Percentiles rank a stretch among this genome's conserved stretches.
These are phyloP conservation scores for Trifolium repens DNA, from an alignment of 306 rosid genomes.

Conservation along the genomic window DNA sequence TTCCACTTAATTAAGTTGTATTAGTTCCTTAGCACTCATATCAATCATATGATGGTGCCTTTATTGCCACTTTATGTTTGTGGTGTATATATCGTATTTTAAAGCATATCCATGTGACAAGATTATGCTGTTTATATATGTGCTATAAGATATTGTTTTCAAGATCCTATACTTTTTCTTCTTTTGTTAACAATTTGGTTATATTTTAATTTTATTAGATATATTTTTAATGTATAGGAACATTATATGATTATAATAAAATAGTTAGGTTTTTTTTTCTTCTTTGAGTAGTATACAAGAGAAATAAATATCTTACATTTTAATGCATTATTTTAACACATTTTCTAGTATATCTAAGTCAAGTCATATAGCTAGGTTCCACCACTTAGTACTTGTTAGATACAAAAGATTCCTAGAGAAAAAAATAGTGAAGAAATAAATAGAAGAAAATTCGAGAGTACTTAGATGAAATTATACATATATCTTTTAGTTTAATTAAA, in stretches of 20 bases:
- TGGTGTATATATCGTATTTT: constrained; percentile 18
- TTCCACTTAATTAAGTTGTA: neutral
- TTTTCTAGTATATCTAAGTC: neutral
- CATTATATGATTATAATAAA: neutral
- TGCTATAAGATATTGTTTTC: constrained; percentile 6
- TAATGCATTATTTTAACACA: neutral
- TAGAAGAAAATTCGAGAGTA: neutral
- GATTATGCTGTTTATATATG: constrained; percentile 11
- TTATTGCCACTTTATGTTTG: constrained; percentile 26
- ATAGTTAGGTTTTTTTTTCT: neutral
- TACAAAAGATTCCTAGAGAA: neutral
- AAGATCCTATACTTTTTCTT: neutral
- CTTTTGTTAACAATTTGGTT: neutral
- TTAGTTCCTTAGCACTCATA: neutral
- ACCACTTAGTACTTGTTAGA: neutral
- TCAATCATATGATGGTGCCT: neutral
- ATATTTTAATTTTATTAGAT: too few species aligned
- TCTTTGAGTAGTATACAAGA: neutral
- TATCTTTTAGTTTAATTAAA: too few species aligned
- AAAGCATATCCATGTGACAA: constrained; percentile 36
- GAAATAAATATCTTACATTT: neutral
- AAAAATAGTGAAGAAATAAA: neutral
- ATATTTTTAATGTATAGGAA: neutral
- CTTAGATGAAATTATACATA: too few species aligned
- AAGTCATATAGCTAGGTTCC: neutral